A percentile compares a stretch with the other conserved stretches of the same genome.
Conservation (phyloP, 345 rosid species). For the Toxicodendron radicans region DNA sequence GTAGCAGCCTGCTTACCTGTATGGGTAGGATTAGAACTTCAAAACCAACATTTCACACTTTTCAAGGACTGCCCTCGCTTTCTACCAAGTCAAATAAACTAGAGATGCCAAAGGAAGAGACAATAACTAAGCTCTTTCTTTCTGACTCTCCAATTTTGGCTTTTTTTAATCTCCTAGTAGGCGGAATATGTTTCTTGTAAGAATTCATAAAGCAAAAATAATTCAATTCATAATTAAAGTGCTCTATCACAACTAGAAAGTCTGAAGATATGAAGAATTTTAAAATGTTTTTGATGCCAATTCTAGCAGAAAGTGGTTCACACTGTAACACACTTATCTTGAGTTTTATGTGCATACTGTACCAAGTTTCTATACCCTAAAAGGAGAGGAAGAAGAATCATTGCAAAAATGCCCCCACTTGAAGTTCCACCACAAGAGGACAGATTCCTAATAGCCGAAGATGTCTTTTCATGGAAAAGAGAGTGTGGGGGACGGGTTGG, state of each 20-base stretch:
- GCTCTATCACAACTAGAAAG: neutral
- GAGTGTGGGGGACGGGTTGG: neutral
- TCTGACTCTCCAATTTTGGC: neutral
- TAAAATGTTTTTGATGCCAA: neutral
- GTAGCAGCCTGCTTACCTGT: neutral
- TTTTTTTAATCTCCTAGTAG: neutral
- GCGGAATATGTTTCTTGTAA: neutral
- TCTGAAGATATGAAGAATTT: neutral
- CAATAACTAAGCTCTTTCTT: neutral
- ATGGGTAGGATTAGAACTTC: neutral
- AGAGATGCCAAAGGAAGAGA: neutral
- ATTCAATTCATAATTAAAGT: neutral
- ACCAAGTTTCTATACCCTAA: neutral
- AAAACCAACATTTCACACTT: neutral
- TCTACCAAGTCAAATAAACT: neutral
- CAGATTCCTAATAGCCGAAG: neutral
- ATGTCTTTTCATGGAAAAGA: constrained; percentile 11
- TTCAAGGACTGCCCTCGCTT: neutral
- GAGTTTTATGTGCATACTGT: neutral
- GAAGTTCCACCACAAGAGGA: neutral
- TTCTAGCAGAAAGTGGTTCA: too few relatives aligned
- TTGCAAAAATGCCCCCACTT: neutral
- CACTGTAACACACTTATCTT: neutral
- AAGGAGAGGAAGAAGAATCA: neutral
- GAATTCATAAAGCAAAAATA: neutral